Conservation (phyloP, 805 yeast species). For the Saturnispora diversa region DNA sequence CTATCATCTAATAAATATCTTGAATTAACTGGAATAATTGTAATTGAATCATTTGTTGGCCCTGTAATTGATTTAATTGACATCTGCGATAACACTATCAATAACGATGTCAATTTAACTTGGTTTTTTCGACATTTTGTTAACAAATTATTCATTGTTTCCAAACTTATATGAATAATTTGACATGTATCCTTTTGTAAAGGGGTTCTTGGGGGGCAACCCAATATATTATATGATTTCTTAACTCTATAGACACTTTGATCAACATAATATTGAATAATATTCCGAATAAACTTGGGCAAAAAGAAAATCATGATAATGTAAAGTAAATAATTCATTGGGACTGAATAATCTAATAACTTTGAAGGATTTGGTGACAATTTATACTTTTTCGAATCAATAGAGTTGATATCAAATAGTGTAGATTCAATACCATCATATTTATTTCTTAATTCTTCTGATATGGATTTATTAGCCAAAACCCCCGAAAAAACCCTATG, state of each 20-base stretch:
- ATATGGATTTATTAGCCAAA: background rate
- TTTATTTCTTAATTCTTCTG: background rate
- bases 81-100: slow-evolving; percentile 10
- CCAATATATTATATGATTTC: slow-evolving; percentile 1
- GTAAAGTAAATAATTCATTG: slow-evolving; percentile 8
- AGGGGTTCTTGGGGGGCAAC: background rate
- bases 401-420: slow-evolving; percentile 6
- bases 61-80: slow-evolving; percentile 13
- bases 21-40: slow-evolving; percentile 13
- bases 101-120: slow-evolving; percentile 14
- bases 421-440: background rate
- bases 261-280: slow-evolving; percentile 12
- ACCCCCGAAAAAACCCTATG: slow-evolving; percentile 23
- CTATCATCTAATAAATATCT: slow-evolving; percentile 8
- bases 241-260: slow-evolving; percentile 7
- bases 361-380: slow-evolving; percentile 14
- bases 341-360: slow-evolving; percentile 14
- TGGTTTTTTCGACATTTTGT: slow-evolving; percentile 7
- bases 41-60: slow-evolving; percentile 11
- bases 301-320: slow-evolving; percentile 9
- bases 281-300: slow-evolving; percentile 5
- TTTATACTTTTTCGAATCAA: slow-evolving; percentile 3
- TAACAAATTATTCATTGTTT: slow-evolving; percentile 3
- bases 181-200: slow-evolving; percentile 10
- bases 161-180: slow-evolving; percentile 6